These are phyloP conservation scores for Tulasnella sp. DNA, from an alignment of 768 basidiomycete genomes.

Conservation along the genomic window DNA sequence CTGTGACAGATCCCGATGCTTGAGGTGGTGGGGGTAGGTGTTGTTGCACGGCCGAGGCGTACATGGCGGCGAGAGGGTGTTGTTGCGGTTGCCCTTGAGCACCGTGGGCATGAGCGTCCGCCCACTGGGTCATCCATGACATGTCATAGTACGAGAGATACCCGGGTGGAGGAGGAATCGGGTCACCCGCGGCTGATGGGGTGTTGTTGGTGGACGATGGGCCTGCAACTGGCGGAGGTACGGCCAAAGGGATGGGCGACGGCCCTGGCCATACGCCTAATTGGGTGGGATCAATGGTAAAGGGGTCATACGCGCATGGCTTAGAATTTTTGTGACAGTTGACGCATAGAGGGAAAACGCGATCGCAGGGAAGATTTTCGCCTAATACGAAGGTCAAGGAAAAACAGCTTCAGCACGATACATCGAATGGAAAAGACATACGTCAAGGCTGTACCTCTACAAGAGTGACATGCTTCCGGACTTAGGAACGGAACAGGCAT, in stretches of 20 bases:
- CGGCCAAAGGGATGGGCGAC: background rate
- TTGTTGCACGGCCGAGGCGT: background rate
- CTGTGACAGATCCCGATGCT: background rate
- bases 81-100: background rate
- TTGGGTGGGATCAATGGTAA: constrained; percentile 5
- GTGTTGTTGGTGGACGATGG: background rate
- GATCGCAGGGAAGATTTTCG: constrained; percentile 10
- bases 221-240: background rate
- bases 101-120: background rate
- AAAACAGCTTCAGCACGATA: background rate
- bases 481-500: constrained; percentile 13
- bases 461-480: constrained; percentile 11
- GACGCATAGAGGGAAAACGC: constrained; percentile 6
- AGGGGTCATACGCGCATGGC: constrained; percentile 11
- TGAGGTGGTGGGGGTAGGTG: background rate
- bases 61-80: constrained; percentile 2
- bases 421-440: background rate
- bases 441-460: background rate
- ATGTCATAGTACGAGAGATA: constrained; percentile 7
- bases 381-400: too few species aligned
- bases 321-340: background rate
- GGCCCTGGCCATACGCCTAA: constrained; percentile 10
- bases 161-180: background rate
- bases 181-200: background rate
- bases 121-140: constrained; percentile 6